Evolutionary conservation across 1,284 basidiomycete species (phyloP).

Genomic region (Apiotrichum domesticum): DNA sequence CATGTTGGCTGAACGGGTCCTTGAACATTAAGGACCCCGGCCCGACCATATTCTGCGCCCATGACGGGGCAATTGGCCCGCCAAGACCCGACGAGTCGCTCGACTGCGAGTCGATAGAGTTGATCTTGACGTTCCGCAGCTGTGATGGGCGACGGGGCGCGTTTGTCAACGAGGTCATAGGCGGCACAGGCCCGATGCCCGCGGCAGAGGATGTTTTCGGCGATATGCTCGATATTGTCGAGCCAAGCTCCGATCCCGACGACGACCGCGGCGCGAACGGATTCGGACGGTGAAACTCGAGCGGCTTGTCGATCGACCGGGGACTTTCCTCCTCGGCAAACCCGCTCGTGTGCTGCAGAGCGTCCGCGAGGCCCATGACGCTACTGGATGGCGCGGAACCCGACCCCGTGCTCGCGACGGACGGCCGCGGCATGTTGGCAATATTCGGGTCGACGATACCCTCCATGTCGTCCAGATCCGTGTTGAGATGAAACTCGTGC

Average conservation of each 20-base stretch:
- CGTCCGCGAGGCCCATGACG: constrained; percentile 26
- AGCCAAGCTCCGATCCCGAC: constrained; percentile 9
- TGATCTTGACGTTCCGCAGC: constrained; percentile 41
- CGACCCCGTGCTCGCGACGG: background rate
- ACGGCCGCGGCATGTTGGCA: constrained; percentile 23
- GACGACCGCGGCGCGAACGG: constrained; percentile 10
- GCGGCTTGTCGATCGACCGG: background rate
- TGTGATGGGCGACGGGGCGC: constrained; percentile 44
- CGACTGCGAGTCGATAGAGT: constrained; percentile 28
- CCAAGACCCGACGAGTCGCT: constrained; percentile 22
- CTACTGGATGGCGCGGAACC: background rate
- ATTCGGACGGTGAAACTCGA: constrained; percentile 4
- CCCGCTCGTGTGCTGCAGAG: constrained; percentile 24
- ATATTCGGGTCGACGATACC: constrained; percentile 64
- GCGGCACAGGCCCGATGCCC: background rate
- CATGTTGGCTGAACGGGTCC: constrained; percentile 33
- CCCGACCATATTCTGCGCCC: constrained; percentile 19
- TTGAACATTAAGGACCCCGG: constrained; percentile 32
- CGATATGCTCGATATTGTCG: constrained; percentile 32
- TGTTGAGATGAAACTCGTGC: constrained; percentile 58
- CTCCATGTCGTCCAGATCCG: constrained; percentile 72
- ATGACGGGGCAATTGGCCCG: constrained; percentile 29
- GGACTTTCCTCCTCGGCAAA: constrained; percentile 10
- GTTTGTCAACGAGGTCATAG: constrained; percentile 7
- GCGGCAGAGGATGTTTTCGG: constrained; percentile 27